Base-by-base conservation (phyloP, 2,329 filamentous ascomycete genomes). In the Aspergillus sergii region DNA sequence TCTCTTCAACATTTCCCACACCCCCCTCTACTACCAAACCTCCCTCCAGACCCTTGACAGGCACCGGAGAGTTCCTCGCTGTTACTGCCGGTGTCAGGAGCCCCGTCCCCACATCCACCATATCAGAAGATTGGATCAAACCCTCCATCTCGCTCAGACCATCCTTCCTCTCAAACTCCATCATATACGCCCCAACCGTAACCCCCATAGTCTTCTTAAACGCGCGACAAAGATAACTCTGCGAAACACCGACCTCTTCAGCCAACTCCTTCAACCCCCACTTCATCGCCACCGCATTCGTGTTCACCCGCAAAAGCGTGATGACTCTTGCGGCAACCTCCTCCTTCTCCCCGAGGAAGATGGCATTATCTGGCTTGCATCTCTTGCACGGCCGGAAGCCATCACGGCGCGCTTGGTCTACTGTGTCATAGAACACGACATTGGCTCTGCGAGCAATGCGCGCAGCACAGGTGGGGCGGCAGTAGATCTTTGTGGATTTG, bases 401-500 rank as follows among this genome's bases (percentile, higher is more conserved):
- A 16, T 76, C 81, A 1, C 68, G 66, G 48, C 76, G 75, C 1
- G 88, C 88, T 34, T 83, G 78, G 0, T 71, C 64, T 0, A 79
- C 70, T 0, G 76, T 80, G 19, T 80, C 72, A 73, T 82, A 87
- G 74, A 88, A 90, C 1, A 75, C 73, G 4, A 89, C 82, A 57
- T 90, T 90, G 57, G 85, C 83, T 53, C 87, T 82, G 2, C 87
- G 82, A 1, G 88, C 86, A 14, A 89, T 82, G 0, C 88, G 82
- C 84, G 4, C 61, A 2, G 58, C 19, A 26, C 58, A 63, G 43
- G 58, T 57, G 7, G 58, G 61, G 7, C 57, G 58, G 16, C 58
- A 63, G 58, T 63, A 63, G 58, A 63, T 60, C 28, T 55, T 57
- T 34, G 61, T 63, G 41, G 80, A 81, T 59, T 75, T 79, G 30